phyloP scores from a whole-genome alignment of 2,329 filamentous ascomycete species.

The Tympanopsis confertula region DNA sequence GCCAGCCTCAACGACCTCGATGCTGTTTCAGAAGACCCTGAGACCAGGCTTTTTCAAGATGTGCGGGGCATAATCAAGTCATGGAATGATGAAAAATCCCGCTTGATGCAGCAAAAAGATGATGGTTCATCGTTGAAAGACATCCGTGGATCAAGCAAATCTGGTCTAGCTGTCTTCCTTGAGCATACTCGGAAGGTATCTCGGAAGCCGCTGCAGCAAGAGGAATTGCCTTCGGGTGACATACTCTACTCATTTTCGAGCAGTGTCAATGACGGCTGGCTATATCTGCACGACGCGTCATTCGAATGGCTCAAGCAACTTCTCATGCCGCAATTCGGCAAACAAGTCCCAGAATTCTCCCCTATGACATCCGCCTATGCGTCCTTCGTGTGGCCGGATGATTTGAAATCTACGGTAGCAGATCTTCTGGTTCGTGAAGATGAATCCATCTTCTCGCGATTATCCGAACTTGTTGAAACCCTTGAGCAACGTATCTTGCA shows the following conservation, averaged over 20 bases:
- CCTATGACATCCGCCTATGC: background rate
- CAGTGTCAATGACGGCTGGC: conserved; percentile 29
- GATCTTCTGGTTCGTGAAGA: background rate
- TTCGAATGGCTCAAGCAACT: conserved; percentile 40
- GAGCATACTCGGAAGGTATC: conserved; percentile 36
- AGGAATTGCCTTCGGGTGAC: conserved; percentile 12
- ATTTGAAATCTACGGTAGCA: background rate
- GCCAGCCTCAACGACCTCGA: background rate
- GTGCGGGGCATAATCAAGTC: conserved; percentile 8
- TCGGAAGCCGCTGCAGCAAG: conserved; percentile 25
- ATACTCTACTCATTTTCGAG: conserved; percentile 21
- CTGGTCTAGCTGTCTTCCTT: conserved; percentile 41
- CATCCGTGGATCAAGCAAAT: conserved; percentile 29
- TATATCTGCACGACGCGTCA: conserved; percentile 35
- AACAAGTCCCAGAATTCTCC: conserved; percentile 10
- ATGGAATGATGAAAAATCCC: conserved; percentile 30
- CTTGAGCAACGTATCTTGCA: background rate
- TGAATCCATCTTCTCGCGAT: background rate
- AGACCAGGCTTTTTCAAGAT: conserved; percentile 8
- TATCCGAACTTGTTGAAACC: background rate
- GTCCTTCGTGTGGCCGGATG: background rate
- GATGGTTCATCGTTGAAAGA: conserved; percentile 30
- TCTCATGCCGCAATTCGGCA: conserved; percentile 25
- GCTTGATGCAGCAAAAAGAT: conserved; percentile 30
- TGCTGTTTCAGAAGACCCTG: conserved; percentile 1